Evolutionary conservation across 2,329 filamentous ascomycete genomes (phyloP).

Genomic region (Xylaria arbuscula): DNA sequence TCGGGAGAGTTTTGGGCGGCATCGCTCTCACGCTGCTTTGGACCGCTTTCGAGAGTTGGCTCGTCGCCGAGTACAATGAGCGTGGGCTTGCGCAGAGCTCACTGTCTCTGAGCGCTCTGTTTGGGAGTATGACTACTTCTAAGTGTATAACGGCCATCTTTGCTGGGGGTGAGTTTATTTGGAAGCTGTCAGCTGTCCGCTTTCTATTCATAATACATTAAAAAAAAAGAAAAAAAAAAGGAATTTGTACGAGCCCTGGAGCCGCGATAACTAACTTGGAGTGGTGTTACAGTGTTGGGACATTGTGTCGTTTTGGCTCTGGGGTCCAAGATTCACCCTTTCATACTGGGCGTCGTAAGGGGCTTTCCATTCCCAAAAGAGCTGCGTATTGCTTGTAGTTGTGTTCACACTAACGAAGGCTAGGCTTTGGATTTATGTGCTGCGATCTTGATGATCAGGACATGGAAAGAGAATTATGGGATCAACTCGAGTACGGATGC

Average conservation of each 20-base stretch:
- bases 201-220: no score
- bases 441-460: slow-evolving; percentile 47
- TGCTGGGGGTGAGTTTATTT: slow-evolving; percentile 50
- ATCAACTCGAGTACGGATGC: not conserved
- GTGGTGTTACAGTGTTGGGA: slow-evolving; percentile 52
- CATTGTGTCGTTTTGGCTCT: slow-evolving; percentile 60
- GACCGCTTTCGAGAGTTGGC: slow-evolving; percentile 71
- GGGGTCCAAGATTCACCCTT: slow-evolving; percentile 61
- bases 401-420: not conserved
- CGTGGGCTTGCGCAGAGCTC: slow-evolving; percentile 54
- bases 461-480: slow-evolving; percentile 49
- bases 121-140: slow-evolving; percentile 61
- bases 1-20: slow-evolving; percentile 65
- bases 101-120: slow-evolving; percentile 60
- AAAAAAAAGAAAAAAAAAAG: no score
- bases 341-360: slow-evolving; percentile 57
- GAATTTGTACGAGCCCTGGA: not conserved
- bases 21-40: slow-evolving; percentile 67
- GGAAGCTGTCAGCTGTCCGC: not conserved
- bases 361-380: not conserved
- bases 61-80: slow-evolving; percentile 66
- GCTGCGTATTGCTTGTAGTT: not conserved
- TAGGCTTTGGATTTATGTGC: slow-evolving; percentile 46
- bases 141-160: slow-evolving; percentile 65
- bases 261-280: not conserved